Conservation (phyloP, 257 asterid species). For the Leptodermis oblonga region DNA sequence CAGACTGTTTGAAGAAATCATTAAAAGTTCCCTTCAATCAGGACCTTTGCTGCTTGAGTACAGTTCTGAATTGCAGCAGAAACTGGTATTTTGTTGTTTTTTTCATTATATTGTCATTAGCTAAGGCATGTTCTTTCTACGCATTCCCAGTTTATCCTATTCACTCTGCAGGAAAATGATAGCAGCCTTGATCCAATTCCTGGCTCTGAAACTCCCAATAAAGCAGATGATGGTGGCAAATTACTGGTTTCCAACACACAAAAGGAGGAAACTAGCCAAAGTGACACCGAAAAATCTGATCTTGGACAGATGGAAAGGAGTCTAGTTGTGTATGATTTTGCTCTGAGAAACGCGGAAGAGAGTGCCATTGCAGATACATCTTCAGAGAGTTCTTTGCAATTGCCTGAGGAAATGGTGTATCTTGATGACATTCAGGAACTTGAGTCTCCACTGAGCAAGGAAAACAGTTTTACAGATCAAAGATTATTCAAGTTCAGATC, state of each 20-base stretch:
- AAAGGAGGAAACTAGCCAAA: constrained; percentile 2
- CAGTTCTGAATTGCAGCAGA: constrained; percentile 29
- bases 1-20: constrained; percentile 54
- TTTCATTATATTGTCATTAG: neutral
- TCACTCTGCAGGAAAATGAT: constrained; percentile 26
- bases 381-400: constrained; percentile 29
- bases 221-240: constrained; percentile 4
- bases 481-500: constrained; percentile 62
- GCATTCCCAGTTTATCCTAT: neutral
- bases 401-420: constrained; percentile 42
- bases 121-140: neutral
- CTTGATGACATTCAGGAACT: constrained; percentile 71
- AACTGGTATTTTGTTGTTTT: constrained; percentile 21
- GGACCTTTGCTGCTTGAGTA: constrained; percentile 57
- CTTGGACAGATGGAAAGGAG: neutral
- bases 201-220: neutral
- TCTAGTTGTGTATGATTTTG: neutral
- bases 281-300: neutral
- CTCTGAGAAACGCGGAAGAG: neutral
- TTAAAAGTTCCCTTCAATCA: constrained; percentile 26
- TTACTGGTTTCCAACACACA: neutral
- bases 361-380: constrained; percentile 22
- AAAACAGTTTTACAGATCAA: constrained; percentile 44
- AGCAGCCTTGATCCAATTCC: constrained; percentile 7
- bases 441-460: constrained; percentile 33